Conservation (phyloP, 1,284 basidiomycete genomes). For the Chiua sp. region DNA sequence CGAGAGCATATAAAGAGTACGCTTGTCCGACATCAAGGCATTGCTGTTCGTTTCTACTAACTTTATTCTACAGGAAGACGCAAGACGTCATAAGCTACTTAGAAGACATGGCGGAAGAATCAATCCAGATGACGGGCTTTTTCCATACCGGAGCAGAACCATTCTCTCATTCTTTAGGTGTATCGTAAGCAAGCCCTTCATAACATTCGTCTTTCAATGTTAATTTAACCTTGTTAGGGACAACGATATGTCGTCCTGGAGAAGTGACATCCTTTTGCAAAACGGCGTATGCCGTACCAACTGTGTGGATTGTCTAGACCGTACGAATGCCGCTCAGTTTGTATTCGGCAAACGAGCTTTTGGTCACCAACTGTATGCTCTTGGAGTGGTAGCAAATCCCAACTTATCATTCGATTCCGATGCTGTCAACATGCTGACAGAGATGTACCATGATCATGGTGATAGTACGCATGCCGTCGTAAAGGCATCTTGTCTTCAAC, state of each 20-base stretch:
- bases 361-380: slow-evolving; percentile 94
- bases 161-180: slow-evolving; percentile 64
- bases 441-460: slow-evolving; percentile 99
- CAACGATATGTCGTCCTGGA: slow-evolving; percentile 45
- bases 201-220: neutral
- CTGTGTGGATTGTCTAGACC: slow-evolving; percentile 96
- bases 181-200: slow-evolving; percentile 40
- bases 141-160: slow-evolving; percentile 91
- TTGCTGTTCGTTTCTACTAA: neutral
- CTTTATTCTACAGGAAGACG: slow-evolving; percentile 68
- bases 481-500: neutral
- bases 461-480: slow-evolving; percentile 66
- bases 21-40: slow-evolving; percentile 22
- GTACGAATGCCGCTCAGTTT: slow-evolving; percentile 98
- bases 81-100: slow-evolving; percentile 97
- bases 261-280: slow-evolving; percentile 81
- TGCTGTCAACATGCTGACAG: slow-evolving; percentile 96
- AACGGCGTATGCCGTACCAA: slow-evolving; percentile 92
- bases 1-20: slow-evolving; percentile 86
- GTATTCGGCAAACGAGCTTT: slow-evolving; percentile 96
- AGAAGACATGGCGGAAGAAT: slow-evolving; percentile 96
- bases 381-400: slow-evolving; percentile 87
- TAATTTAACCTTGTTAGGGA: slow-evolving; percentile 16
- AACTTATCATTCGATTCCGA: slow-evolving; percentile 94
- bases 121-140: slow-evolving; percentile 90